Percentiles rank a stretch among this genome's conserved stretches.
Conservation (phyloP, 495 filamentous ascomycete genomes). For the Pseudoneurospora amorphoporcata region DNA sequence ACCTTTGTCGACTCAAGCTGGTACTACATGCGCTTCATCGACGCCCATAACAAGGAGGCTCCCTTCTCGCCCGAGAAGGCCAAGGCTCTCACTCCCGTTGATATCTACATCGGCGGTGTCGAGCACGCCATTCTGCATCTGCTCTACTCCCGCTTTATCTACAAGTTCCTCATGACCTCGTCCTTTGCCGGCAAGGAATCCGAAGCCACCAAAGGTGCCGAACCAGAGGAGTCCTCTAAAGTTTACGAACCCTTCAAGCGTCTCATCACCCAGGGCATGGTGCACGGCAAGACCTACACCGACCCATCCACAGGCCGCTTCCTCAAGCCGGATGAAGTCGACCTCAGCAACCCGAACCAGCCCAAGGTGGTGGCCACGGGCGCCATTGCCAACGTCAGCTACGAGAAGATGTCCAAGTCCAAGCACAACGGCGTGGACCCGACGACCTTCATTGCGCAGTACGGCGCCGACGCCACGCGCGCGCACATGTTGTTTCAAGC, state of each 20-base stretch:
- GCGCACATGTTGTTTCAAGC: slow-evolving; percentile 84
- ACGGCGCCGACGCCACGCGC: slow-evolving; percentile 75
- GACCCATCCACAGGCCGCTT: slow-evolving; percentile 68
- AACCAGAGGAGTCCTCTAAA: neutral
- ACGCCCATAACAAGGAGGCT: slow-evolving; percentile 49
- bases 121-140: slow-evolving; percentile 88
- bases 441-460: slow-evolving; percentile 51
- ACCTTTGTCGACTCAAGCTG: slow-evolving; percentile 91
- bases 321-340: slow-evolving; percentile 67
- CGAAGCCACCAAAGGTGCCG: slow-evolving; percentile 18
- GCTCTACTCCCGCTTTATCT: slow-evolving; percentile 85
- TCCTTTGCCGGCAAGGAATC: slow-evolving; percentile 14
- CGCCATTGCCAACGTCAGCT: slow-evolving; percentile 48
- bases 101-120: slow-evolving; percentile 78
- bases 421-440: slow-evolving; percentile 93
- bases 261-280: slow-evolving; percentile 84
- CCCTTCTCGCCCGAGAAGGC: slow-evolving; percentile 52
- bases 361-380: slow-evolving; percentile 53
- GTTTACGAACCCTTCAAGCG: slow-evolving; percentile 63
- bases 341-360: slow-evolving; percentile 43
- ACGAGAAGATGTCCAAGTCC: slow-evolving; percentile 94
- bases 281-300: slow-evolving; percentile 73
- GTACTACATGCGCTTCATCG: slow-evolving; percentile 77
- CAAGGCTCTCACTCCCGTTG: slow-evolving; percentile 53
- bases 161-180: slow-evolving; percentile 66